Conservation (phyloP, 2,329 filamentous ascomycete species). For the Ascosphaera apis region DNA sequence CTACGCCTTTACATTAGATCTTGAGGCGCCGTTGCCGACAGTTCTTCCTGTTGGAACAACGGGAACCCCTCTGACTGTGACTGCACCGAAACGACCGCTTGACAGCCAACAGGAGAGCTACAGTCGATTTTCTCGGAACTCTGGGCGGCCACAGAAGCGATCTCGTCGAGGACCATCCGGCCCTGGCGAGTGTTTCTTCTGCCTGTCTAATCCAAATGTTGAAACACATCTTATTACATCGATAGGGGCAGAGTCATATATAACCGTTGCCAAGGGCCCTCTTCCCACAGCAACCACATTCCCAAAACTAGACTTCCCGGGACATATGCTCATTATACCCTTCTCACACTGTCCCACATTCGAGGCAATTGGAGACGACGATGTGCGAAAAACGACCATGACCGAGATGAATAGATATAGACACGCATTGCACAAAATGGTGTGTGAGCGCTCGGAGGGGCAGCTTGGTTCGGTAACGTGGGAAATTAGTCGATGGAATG, state of each 20-base stretch:
- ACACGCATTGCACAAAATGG: conserved; percentile 54
- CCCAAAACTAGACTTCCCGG: conserved; percentile 48
- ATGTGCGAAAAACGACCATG: conserved; percentile 35
- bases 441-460: conserved; percentile 24
- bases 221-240: conserved; percentile 74
- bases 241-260: conserved; percentile 67
- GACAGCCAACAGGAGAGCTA: conserved; percentile 15
- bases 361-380: conserved; percentile 36
- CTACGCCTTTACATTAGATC: conserved; percentile 43
- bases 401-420: conserved; percentile 70
- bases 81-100: conserved; percentile 34
- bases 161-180: conserved; percentile 29
- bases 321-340: conserved; percentile 80
- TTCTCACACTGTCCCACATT: conserved; percentile 61
- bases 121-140: conserved; percentile 15
- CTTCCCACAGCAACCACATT: conserved; percentile 52
- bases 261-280: conserved; percentile 82
- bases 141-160: conserved; percentile 17
- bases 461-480: conserved; percentile 68
- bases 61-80: conserved; percentile 36
- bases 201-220: conserved; percentile 64
- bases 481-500: conserved; percentile 63
- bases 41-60: conserved; percentile 49
- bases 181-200: conserved; percentile 81
- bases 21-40: conserved; percentile 34